Conservation (phyloP, 306 rosid genomes). For the Cicer chorassanicum region DNA sequence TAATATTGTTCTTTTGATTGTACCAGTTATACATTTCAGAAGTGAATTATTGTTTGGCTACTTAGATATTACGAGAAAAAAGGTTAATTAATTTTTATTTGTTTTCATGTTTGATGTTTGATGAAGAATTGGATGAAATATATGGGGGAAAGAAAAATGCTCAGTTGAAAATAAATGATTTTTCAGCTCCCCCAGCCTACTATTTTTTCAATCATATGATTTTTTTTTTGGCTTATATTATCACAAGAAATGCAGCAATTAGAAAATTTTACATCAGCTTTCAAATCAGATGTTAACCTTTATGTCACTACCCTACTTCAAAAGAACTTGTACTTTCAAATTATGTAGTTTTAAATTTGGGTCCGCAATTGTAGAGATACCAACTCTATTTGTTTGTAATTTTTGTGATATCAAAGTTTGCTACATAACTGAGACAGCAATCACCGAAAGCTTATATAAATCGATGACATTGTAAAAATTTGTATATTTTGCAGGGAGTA, state of each 20-base stretch:
- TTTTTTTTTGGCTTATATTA: slow-evolving; percentile 10
- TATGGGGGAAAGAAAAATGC: slow-evolving; percentile 14
- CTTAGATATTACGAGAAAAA: slow-evolving; percentile 4
- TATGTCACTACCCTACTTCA: slow-evolving; percentile 25
- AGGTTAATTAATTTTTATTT: neutral
- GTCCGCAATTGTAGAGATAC: neutral
- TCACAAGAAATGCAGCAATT: slow-evolving; percentile 1
- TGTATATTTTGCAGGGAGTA: slow-evolving; percentile 49
- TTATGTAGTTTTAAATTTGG: neutral
- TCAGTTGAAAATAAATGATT: neutral
- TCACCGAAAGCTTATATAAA: neutral
- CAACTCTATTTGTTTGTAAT: neutral
- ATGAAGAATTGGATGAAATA: slow-evolving; percentile 14
- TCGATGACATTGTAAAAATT: slow-evolving; percentile 21
- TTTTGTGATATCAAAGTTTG: neutral
- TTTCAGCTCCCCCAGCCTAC: slow-evolving; percentile 15
- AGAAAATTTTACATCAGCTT: slow-evolving; percentile 22
- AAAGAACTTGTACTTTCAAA: slow-evolving; percentile 16
- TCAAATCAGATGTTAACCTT: slow-evolving; percentile 13
- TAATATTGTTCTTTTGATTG: neutral
- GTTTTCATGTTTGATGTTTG: neutral
- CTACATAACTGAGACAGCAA: neutral
- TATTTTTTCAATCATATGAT: neutral
- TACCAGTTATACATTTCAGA: neutral
- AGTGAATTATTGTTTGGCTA: neutral